Percentiles rank a stretch among this genome's conserved stretches.
These are phyloP conservation scores for Septoria linicola DNA, from an alignment of 2,329 filamentous ascomycete genomes.

Conservation along the genomic window DNA sequence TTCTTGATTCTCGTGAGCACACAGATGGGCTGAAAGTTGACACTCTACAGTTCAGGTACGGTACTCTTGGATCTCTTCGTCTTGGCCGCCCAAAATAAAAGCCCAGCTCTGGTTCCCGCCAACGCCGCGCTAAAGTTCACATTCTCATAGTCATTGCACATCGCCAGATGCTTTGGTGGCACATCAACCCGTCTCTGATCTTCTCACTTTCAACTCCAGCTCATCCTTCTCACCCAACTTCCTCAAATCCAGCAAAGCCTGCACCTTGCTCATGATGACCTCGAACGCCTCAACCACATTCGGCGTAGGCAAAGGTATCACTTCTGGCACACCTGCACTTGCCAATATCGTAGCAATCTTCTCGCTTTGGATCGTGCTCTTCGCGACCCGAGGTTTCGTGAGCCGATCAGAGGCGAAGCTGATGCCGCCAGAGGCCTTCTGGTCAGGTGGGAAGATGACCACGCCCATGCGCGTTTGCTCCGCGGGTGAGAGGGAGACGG, in stretches of 20 bases:
- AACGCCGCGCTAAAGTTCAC: conserved; percentile 6
- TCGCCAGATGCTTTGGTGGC: no score
- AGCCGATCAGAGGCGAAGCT: conserved; percentile 85
- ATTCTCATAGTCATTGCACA: not conserved
- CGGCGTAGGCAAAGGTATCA: conserved; percentile 73
- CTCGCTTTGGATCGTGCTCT: conserved; percentile 71
- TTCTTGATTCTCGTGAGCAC: no score
- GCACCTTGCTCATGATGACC: conserved; percentile 65
- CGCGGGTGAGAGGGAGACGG: conserved; percentile 63
- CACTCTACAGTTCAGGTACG: no score
- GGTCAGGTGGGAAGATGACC: conserved; percentile 58
- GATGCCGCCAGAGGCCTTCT: conserved; percentile 80
- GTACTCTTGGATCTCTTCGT: not conserved
- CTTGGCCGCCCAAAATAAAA: not conserved
- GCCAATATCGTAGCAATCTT: conserved; percentile 71
- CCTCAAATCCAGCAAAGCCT: conserved; percentile 62
- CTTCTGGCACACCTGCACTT: conserved; percentile 68
- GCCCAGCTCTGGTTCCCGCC: not conserved
- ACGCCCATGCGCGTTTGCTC: conserved; percentile 83
- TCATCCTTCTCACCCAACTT: conserved; percentile 76
- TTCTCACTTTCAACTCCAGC: conserved; percentile 61
- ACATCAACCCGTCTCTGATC: conserved; percentile 39
- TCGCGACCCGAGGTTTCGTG: conserved; percentile 73
- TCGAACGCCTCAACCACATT: conserved; percentile 71
- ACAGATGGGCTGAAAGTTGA: no score